These are phyloP conservation scores for Pachysandra terminalis DNA, from an alignment of 164 flowering plant species.

Conservation along the genomic window DNA sequence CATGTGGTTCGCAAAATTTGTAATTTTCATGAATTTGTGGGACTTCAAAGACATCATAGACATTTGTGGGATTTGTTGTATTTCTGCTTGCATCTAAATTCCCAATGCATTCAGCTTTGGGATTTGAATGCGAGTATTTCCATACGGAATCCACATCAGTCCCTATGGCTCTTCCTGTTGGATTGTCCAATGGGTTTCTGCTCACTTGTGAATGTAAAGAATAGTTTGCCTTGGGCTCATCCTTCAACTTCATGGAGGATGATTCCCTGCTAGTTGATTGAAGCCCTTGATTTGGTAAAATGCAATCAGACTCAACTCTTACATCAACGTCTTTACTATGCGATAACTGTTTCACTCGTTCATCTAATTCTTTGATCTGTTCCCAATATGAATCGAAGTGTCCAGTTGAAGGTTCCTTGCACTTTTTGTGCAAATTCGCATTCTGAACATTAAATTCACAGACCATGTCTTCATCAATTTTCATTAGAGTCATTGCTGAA, in stretches of 20 bases:
- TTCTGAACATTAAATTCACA: conserved; percentile 15
- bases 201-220: conserved; percentile 15
- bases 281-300: conserved; percentile 12
- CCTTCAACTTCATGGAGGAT: conserved; percentile 9
- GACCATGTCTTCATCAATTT: conserved; percentile 16
- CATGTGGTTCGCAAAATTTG: conserved; percentile 8
- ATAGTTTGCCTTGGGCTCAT: conserved; percentile 14
- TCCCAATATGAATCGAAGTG: conserved; percentile 46
- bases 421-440: conserved; percentile 19
- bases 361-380: conserved; percentile 53
- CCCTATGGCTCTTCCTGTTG: conserved; percentile 7
- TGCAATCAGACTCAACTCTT: conserved; percentile 6
- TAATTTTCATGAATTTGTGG: conserved; percentile 29
- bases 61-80: conserved; percentile 17
- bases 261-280: background rate
- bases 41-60: conserved; percentile 74
- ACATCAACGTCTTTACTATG: conserved; percentile 18
- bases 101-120: conserved; percentile 7
- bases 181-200: conserved; percentile 10
- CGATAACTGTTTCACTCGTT: conserved; percentile 43
- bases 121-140: conserved; percentile 5
- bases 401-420: conserved; percentile 20
- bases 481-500: conserved; percentile 9
- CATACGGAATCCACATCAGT: conserved; percentile 11
- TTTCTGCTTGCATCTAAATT: conserved; percentile 13